Percentiles rank a stretch among this genome's conserved stretches.
These are phyloP conservation scores for Chaetomium tenue DNA, from an alignment of 495 filamentous ascomycete genomes.

Conservation along the genomic window DNA sequence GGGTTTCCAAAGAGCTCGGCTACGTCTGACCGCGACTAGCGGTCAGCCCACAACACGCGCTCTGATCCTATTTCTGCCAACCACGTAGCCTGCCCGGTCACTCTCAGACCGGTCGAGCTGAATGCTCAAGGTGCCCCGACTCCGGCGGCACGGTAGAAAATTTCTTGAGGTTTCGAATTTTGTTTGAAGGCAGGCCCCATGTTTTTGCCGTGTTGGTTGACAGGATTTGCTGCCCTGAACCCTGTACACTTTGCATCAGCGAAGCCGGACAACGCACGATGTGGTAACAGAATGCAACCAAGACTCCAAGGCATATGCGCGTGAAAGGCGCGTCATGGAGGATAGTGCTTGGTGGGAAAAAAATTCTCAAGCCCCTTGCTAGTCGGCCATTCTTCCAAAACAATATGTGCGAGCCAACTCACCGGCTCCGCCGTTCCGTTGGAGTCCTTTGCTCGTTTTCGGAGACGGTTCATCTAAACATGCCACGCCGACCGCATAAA, in stretches of 20 bases:
- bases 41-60: background rate
- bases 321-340: conserved; percentile 17
- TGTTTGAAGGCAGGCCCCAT: conserved; percentile 4
- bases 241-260: conserved; percentile 24
- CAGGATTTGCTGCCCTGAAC: conserved; percentile 7
- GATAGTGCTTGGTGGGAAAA: background rate
- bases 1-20: background rate
- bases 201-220: conserved; percentile 12
- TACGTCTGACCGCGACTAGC: conserved; percentile 2
- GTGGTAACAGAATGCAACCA: conserved; percentile 17
- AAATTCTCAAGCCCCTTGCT: conserved; percentile 8
- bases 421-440: background rate
- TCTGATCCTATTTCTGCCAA: background rate
- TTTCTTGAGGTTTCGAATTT: background rate
- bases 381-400: background rate
- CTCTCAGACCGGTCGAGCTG: background rate
- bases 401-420: background rate
- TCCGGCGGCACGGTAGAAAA: background rate
- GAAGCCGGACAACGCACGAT: conserved; percentile 15
- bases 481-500: conserved; percentile 16
- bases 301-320: conserved; percentile 16
- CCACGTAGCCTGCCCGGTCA: background rate
- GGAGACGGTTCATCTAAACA: conserved; percentile 15
- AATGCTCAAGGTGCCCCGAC: background rate
- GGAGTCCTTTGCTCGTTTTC: background rate